These are phyloP conservation scores for Erythrobasidium yunnanense DNA, from an alignment of 768 basidiomycete genomes.

Conservation along the genomic window DNA sequence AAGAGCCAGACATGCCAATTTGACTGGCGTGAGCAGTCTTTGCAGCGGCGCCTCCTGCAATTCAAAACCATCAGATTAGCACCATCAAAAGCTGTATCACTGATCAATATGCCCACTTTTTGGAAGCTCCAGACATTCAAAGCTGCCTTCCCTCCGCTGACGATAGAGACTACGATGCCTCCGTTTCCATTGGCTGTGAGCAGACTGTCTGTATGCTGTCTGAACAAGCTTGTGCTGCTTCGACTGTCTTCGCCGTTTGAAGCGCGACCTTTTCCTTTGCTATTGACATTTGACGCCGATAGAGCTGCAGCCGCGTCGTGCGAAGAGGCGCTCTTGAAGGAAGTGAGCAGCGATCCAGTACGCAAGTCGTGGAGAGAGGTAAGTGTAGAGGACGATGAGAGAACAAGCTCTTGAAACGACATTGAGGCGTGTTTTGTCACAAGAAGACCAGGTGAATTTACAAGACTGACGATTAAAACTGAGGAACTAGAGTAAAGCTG, in stretches of 20 bases:
- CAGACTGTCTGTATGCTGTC: constrained; percentile 50
- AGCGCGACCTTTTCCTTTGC: background rate
- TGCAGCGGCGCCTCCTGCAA: constrained; percentile 44
- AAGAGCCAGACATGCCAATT: constrained; percentile 64
- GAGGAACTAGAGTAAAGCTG: too few species aligned
- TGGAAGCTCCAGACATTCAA: constrained; percentile 86
- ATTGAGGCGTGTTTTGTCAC: constrained; percentile 12
- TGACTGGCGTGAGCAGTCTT: constrained; percentile 82
- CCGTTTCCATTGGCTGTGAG: constrained; percentile 62
- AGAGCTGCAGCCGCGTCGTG: background rate
- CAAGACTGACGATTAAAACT: too few species aligned
- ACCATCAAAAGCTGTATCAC: background rate
- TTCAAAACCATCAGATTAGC: background rate
- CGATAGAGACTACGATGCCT: constrained; percentile 57
- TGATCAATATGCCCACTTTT: constrained; percentile 52
- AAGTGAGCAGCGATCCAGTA: constrained; percentile 30
- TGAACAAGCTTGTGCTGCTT: background rate
- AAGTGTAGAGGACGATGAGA: constrained; percentile 28
- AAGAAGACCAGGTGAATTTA: too few species aligned
- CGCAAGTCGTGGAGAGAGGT: constrained; percentile 28
- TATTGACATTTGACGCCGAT: background rate
- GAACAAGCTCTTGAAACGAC: constrained; percentile 29
- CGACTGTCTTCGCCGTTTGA: background rate
- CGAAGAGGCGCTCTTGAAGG: constrained; percentile 28
- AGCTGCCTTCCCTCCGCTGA: constrained; percentile 73